These are phyloP conservation scores for Akanthomyces uredinophilus DNA, from an alignment of 2,329 filamentous ascomycete genomes.

Conservation along the genomic window DNA sequence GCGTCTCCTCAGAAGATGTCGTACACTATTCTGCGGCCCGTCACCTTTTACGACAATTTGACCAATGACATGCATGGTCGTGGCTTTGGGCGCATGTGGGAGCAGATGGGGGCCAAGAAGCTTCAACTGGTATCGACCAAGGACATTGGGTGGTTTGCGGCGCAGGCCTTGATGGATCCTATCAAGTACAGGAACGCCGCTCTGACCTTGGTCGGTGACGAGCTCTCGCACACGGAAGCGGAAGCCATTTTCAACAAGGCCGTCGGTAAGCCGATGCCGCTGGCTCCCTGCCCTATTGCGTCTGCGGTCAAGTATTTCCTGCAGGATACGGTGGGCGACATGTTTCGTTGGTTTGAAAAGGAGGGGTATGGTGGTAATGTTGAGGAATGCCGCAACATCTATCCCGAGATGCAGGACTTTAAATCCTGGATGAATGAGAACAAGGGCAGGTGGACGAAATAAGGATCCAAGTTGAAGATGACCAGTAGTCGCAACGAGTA, in stretches of 20 bases:
- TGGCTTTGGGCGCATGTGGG: slow-evolving; percentile 28
- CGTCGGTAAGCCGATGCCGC: slow-evolving; percentile 22
- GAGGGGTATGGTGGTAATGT: slow-evolving; percentile 34
- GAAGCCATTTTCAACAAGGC: slow-evolving; percentile 27
- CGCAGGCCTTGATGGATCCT: slow-evolving; percentile 30
- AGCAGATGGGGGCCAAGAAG: slow-evolving; percentile 26
- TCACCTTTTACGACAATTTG: slow-evolving; percentile 38
- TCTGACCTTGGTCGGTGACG: slow-evolving; percentile 37
- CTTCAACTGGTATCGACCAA: slow-evolving; percentile 31
- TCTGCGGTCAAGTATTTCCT: slow-evolving; percentile 24
- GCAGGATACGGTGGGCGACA: slow-evolving; percentile 29
- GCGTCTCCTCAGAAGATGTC: slow-evolving; percentile 23
- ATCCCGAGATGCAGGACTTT: slow-evolving; percentile 26
- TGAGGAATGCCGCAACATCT: slow-evolving; percentile 20
- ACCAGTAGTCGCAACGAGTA: no score
- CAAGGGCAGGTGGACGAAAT: neutral
- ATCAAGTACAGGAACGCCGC: slow-evolving; percentile 26
- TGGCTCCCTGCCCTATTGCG: slow-evolving; percentile 27
- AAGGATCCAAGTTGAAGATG: no score
- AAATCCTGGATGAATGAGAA: slow-evolving; percentile 20
- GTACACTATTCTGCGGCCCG: slow-evolving; percentile 35
- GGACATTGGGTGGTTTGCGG: slow-evolving; percentile 37
- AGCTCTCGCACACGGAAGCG: slow-evolving; percentile 30
- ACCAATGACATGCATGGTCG: slow-evolving; percentile 25
- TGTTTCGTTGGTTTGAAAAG: slow-evolving; percentile 34